Evolutionary conservation across 495 filamentous ascomycete genomes (phyloP).

Genomic region (Talaromyces borbonicus): DNA sequence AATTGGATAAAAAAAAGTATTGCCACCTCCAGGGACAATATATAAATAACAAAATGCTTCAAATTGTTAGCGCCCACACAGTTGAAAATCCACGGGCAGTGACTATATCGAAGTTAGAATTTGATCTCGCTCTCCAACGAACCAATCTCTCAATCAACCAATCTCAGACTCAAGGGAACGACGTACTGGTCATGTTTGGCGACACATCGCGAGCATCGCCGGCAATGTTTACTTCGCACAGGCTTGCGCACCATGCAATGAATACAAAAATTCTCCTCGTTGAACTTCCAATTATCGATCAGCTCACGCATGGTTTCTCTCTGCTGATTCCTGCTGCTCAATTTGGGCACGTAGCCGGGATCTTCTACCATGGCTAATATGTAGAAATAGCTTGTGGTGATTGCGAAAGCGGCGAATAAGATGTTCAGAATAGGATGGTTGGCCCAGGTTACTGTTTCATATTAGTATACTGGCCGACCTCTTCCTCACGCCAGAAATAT

Average conservation of each 20-base stretch:
- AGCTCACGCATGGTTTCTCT: constrained; percentile 80
- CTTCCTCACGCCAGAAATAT: constrained; percentile 4
- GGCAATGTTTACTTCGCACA: constrained; percentile 90
- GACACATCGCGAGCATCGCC: constrained; percentile 79
- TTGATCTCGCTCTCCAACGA: too few species aligned
- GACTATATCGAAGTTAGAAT: constrained; percentile 55
- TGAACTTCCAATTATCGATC: constrained; percentile 74
- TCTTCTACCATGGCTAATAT: constrained; percentile 73
- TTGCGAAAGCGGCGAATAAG: constrained; percentile 53
- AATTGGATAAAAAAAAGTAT: constrained; percentile 54
- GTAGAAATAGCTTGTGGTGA: constrained; percentile 76
- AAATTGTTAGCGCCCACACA: constrained; percentile 92
- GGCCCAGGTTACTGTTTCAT: constrained; percentile 48
- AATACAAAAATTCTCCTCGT: constrained; percentile 89
- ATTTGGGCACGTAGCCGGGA: constrained; percentile 90
- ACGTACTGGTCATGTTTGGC: constrained; percentile 95
- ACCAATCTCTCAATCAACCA: too few species aligned
- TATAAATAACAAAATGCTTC: constrained; percentile 87
- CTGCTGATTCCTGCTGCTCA: constrained; percentile 77
- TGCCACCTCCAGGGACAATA: constrained; percentile 64
- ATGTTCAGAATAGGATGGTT: constrained; percentile 63
- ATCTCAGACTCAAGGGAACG: too few species aligned
- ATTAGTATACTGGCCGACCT: constrained; percentile 13
- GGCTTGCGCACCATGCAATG: constrained; percentile 88
- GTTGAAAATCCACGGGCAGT: constrained; percentile 97